These are phyloP conservation scores for Calocybe gambosa DNA, from an alignment of 1,284 basidiomycete genomes.

Conservation along the genomic window DNA sequence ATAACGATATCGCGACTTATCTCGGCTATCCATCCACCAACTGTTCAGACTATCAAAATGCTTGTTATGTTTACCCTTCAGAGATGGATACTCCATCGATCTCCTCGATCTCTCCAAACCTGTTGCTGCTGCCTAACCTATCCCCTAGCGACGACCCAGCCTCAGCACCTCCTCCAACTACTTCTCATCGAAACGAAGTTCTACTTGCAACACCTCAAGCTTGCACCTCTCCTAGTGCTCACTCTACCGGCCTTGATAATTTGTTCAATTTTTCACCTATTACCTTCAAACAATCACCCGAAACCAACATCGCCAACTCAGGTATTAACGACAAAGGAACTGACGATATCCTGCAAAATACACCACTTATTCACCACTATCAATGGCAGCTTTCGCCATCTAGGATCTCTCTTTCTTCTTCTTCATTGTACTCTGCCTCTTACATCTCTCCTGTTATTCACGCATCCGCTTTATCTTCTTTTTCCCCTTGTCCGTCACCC, in stretches of 20 bases:
- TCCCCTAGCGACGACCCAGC: background rate
- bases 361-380: constrained; percentile 7
- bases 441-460: constrained; percentile 13
- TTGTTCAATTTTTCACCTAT: background rate
- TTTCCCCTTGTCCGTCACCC: background rate
- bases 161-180: background rate
- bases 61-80: too few species aligned
- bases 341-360: constrained; percentile 1
- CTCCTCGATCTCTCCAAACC: background rate
- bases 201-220: background rate
- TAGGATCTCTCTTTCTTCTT: constrained; percentile 7
- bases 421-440: background rate
- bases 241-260: background rate
- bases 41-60: too few species aligned
- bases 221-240: background rate
- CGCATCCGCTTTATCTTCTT: background rate
- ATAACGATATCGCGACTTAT: background rate
- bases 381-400: constrained; percentile 3
- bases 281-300: background rate
- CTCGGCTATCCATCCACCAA: background rate
- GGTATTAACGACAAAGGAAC: constrained; percentile 1
- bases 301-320: background rate
- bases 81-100: too few species aligned
- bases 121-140: background rate
- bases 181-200: background rate